Percentiles rank a stretch among this genome's conserved stretches.
Evolutionary conservation across 768 basidiomycete species (phyloP).

Genomic region (Tulasnella sp.): DNA sequence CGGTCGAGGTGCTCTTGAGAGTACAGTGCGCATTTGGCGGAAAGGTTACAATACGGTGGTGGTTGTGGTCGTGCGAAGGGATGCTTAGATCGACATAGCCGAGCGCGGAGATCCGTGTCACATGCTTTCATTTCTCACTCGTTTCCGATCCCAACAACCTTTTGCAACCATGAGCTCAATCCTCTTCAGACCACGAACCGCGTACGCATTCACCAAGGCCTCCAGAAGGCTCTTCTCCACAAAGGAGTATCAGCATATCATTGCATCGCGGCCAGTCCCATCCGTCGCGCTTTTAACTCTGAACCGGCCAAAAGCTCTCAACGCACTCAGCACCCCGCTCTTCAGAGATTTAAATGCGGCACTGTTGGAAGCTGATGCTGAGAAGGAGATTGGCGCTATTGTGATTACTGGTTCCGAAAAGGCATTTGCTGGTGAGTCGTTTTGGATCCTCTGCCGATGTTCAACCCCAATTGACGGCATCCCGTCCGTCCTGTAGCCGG

Average conservation of each 20-base stretch:
- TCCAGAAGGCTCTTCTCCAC: slow-evolving; percentile 8
- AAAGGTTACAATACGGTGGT: not conserved
- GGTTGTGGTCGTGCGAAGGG: not conserved
- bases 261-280: slow-evolving; percentile 41
- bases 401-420: slow-evolving; percentile 53
- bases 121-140: slow-evolving; percentile 2
- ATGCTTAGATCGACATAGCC: not conserved
- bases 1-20: too few species aligned
- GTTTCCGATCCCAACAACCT: not conserved
- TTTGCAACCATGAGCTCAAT: slow-evolving; percentile 24
- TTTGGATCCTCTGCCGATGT: not conserved
- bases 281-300: slow-evolving; percentile 69
- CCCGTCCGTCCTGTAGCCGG: slow-evolving; percentile 43
- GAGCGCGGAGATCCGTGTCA: not conserved
- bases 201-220: not conserved
- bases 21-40: too few species aligned
- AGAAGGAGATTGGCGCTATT: slow-evolving; percentile 48
- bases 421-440: slow-evolving; percentile 49
- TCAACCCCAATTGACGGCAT: not conserved
- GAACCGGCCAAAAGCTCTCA: slow-evolving; percentile 87
- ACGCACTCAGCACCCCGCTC: slow-evolving; percentile 81
- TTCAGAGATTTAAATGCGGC: slow-evolving; percentile 51
- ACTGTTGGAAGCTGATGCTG: slow-evolving; percentile 44
- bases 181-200: slow-evolving; percentile 20
- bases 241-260: slow-evolving; percentile 29